Conservation (phyloP, 352 stramenopile species). For the Hyaloperonospora brassicae region DNA sequence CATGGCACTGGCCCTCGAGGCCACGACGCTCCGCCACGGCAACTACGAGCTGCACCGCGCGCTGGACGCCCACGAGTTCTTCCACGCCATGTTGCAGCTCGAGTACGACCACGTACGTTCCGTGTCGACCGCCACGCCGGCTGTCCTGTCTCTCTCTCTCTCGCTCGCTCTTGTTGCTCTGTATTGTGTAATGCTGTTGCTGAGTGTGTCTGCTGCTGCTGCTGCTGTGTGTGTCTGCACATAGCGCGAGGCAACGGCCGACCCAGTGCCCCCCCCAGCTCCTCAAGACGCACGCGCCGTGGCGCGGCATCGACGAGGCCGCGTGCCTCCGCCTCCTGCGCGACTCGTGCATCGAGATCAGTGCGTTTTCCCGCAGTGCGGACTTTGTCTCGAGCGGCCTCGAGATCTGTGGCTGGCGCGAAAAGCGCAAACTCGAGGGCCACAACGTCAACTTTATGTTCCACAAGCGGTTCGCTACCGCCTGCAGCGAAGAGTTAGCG, state of each 20-base stretch:
- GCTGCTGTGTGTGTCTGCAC: not conserved
- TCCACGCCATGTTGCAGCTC: conserved; percentile 53
- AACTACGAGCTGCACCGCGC: conserved; percentile 43
- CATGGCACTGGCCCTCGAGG: conserved; percentile 33
- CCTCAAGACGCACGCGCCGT: conserved; percentile 28
- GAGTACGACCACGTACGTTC: conserved; percentile 52
- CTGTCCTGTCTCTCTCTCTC: not conserved
- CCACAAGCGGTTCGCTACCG: conserved; percentile 44
- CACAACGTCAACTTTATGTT: conserved; percentile 56
- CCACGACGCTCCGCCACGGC: conserved; percentile 37
- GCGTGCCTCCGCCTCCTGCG: conserved; percentile 38
- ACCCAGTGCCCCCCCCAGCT: conserved; percentile 16
- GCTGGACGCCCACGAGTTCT: conserved; percentile 47
- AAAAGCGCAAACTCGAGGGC: conserved; percentile 50
- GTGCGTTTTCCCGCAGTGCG: conserved; percentile 35
- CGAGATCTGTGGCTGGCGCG: conserved; percentile 51
- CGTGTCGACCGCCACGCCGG: not conserved
- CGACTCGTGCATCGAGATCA: conserved; percentile 46
- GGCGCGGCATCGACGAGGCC: conserved; percentile 33
- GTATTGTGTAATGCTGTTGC: not conserved
- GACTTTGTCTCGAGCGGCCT: conserved; percentile 45
- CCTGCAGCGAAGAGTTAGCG: conserved; percentile 45
- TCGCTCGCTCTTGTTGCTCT: not conserved
- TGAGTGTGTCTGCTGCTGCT: too few relatives aligned
- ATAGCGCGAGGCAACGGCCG: conserved; percentile 31